phyloP scores from a whole-genome alignment of 441 rosid genomes.

The Breynia disticha region DNA sequence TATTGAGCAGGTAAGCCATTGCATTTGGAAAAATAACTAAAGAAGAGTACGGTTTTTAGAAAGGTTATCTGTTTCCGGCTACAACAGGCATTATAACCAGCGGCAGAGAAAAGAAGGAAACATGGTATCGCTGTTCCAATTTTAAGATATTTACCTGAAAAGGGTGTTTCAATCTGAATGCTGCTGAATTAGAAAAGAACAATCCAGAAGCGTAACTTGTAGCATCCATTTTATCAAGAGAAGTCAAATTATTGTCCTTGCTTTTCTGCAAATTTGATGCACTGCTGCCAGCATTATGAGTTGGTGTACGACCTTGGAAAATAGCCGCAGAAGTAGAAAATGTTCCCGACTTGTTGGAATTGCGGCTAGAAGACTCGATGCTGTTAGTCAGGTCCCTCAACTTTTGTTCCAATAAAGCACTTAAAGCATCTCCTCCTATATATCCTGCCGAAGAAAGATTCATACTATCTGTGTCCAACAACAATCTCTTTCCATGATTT shows the following conservation, averaged over 20 bases:
- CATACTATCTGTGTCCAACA: slow-evolving; percentile 35
- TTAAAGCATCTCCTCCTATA: slow-evolving; percentile 73
- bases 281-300: slow-evolving; percentile 14
- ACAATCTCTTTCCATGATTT: slow-evolving; percentile 33
- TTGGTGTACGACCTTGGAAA: slow-evolving; percentile 19
- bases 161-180: slow-evolving; percentile 23
- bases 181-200: slow-evolving; percentile 21
- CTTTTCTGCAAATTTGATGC: slow-evolving; percentile 15
- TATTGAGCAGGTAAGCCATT: neutral
- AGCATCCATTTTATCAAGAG: slow-evolving; percentile 13
- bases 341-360: slow-evolving; percentile 30
- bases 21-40: neutral
- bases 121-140: neutral
- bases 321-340: slow-evolving; percentile 28
- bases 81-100: neutral
- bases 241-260: slow-evolving; percentile 10
- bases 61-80: neutral
- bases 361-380: slow-evolving; percentile 46
- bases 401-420: slow-evolving; percentile 79
- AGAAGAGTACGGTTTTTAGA: neutral
- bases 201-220: slow-evolving; percentile 18
- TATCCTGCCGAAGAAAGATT: slow-evolving; percentile 51
- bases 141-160: slow-evolving; percentile 37
- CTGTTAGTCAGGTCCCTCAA: slow-evolving; percentile 56
- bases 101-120: neutral